These are phyloP conservation scores for Rhodotorula taiwanensis DNA, from an alignment of 768 basidiomycete species.

Conservation along the genomic window DNA sequence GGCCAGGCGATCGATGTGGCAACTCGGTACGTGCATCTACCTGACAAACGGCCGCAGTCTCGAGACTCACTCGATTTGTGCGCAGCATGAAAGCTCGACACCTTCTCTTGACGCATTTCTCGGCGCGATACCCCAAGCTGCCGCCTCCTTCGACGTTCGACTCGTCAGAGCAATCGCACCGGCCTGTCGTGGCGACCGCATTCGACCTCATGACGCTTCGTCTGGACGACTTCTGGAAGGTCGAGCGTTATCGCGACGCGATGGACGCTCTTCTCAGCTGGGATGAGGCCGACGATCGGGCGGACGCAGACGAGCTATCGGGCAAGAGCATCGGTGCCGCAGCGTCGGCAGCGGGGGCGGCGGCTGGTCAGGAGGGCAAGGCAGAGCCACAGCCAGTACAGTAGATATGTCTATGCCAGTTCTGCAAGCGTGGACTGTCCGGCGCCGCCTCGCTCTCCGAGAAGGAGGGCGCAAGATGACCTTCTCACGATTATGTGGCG, in stretches of 20 bases:
- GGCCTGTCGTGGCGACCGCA: constrained; percentile 61
- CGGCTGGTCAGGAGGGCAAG: too few species aligned
- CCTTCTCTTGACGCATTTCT: constrained; percentile 90
- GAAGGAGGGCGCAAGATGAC: too few species aligned
- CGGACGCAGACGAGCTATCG: constrained; percentile 14
- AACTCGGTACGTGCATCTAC: constrained; percentile 52
- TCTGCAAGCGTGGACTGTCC: too few species aligned
- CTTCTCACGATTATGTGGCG: too few species aligned
- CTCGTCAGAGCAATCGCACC: constrained; percentile 33
- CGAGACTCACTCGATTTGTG: constrained; percentile 1
- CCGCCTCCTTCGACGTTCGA: constrained; percentile 52
- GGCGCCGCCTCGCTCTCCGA: too few species aligned
- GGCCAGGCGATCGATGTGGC: constrained; percentile 79
- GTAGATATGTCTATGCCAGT: too few species aligned
- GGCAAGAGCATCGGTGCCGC: constrained; percentile 6
- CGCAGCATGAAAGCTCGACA: constrained; percentile 77
- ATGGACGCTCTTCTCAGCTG: constrained; percentile 51
- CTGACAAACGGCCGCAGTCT: background rate
- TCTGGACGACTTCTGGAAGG: constrained; percentile 78
- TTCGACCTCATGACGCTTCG: constrained; percentile 70
- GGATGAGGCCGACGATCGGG: constrained; percentile 41
- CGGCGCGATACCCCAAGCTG: constrained; percentile 83
- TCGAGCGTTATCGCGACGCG: constrained; percentile 65
- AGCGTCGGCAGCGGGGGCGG: background rate
- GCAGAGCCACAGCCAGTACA: too few species aligned